A percentile compares a stretch with the other conserved stretches of the same genome.
Conservation (phyloP, 495 filamentous ascomycete genomes). For the Penicillium atrosanguineum region DNA sequence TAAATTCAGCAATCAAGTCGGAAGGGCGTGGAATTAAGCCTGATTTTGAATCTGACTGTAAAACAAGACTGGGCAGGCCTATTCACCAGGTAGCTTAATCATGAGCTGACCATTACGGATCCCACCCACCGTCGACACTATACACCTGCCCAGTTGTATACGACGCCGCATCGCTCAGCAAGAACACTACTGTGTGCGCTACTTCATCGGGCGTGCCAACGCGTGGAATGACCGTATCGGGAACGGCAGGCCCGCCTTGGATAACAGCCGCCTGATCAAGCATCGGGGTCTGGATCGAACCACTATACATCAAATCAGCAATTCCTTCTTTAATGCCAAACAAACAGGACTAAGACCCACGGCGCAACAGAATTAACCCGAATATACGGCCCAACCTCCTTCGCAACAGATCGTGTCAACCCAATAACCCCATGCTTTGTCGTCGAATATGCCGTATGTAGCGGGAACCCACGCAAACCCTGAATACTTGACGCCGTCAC, state of each 20-base stretch:
- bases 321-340: not conserved
- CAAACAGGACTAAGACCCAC: constrained; percentile 27
- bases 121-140: constrained; percentile 43
- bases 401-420: constrained; percentile 55
- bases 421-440: constrained; percentile 61
- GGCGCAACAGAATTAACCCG: constrained; percentile 60
- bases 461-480: constrained; percentile 49
- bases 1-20: no score
- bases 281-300: constrained; percentile 56
- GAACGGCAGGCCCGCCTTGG: constrained; percentile 31
- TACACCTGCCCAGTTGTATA: constrained; percentile 52
- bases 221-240: constrained; percentile 42
- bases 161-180: constrained; percentile 53
- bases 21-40: no score
- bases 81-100: no score
- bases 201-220: constrained; percentile 49
- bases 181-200: constrained; percentile 51
- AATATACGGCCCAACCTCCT: constrained; percentile 55
- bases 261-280: constrained; percentile 29
- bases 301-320: constrained; percentile 23
- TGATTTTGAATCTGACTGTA: no score
- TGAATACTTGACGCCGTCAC: constrained; percentile 59
- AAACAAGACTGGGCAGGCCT: no score
- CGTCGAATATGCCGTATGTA: constrained; percentile 52
- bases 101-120: constrained; percentile 14